A percentile compares a stretch with the other conserved stretches of the same genome.
Conservation (phyloP, 192 early-diverging fungal species). For the Cladochytrium replicatum region DNA sequence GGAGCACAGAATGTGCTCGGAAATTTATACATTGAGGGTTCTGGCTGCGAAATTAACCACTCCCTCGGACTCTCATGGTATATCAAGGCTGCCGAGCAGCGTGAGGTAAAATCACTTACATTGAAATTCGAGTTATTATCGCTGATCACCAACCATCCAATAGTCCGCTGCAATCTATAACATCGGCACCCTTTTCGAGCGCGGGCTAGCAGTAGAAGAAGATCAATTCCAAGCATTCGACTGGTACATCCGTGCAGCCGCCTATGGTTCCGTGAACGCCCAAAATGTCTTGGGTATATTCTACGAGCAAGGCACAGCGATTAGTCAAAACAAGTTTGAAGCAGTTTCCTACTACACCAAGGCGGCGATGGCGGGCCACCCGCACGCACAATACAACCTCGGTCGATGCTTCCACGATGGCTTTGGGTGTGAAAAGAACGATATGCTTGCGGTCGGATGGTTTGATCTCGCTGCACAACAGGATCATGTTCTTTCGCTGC, state of each 20-base stretch:
- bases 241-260: slow-evolving; percentile 39
- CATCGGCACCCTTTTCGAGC: slow-evolving; percentile 44
- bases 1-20: slow-evolving; percentile 48
- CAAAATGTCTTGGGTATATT: slow-evolving; percentile 42
- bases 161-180: slow-evolving; percentile 46
- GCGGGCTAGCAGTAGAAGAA: slow-evolving; percentile 35
- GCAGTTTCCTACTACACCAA: slow-evolving; percentile 31
- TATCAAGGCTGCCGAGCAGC: slow-evolving; percentile 34
- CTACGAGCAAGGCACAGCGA: slow-evolving; percentile 38
- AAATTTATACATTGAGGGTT: slow-evolving; percentile 70
- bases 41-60: slow-evolving; percentile 50
- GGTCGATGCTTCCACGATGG: slow-evolving; percentile 45
- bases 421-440: slow-evolving; percentile 30
- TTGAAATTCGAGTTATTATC: no score
- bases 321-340: slow-evolving; percentile 8
- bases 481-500: slow-evolving; percentile 27
- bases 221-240: slow-evolving; percentile 24
- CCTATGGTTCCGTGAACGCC: slow-evolving; percentile 31
- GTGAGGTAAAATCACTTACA: no score
- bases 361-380: slow-evolving; percentile 37
- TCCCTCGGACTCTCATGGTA: slow-evolving; percentile 47
- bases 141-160: no score
- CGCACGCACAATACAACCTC: slow-evolving; percentile 43
- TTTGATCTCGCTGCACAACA: slow-evolving; percentile 34
- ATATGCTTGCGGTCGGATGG: slow-evolving; percentile 30